Base-by-base conservation (phyloP, 1,284 basidiomycete species). In the Austroboletus rostrupii region DNA sequence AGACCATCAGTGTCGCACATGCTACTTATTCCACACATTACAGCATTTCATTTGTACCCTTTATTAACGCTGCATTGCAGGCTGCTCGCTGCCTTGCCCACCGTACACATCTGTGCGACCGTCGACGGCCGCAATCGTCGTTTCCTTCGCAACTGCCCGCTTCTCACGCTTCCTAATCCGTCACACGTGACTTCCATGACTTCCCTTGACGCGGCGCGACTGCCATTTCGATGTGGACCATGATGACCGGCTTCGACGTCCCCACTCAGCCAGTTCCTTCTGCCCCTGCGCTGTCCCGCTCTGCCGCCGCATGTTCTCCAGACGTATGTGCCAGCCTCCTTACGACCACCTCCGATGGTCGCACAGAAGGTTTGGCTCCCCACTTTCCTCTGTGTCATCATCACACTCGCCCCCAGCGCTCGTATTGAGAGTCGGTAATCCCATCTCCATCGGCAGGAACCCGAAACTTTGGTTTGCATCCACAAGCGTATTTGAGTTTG, bases 311-410 rank as follows among this genome's bases (percentile, higher is more conserved):
- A 9, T 39, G 52, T 2, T 62, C 59, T 3, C 49, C 55, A 44
- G 64, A 73, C 71, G 68, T 83, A 78, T 88, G 86, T 73, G 86
- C 87, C 14, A 87, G 83, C 59, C 69, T 89, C 9, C 67, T 83
- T 21, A 86, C 85, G 0, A 69, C 68, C 6, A 76, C 75, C 41
- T 61, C 65, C 32, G 68, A 74, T 20, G 83, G 81, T 8, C 72
- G 75, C 33, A 80, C 74, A 63, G 83, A 88, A 75, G 79, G 86
- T 83, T 41, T 16, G 8, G 28, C 39, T 45, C 21, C 38, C n/a
- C 33, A 23, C 38, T 41, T 10, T 8, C 21, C 28, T 28, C 45
- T 19, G 44, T 12, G 16, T 38, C 31, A 37, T 57, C 62, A 69
- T 58, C 2, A 39, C 61, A n/a, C 41, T 23, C 9, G 2, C 19